phyloP scores from a whole-genome alignment of 805 yeast genomes.

The Kazachstania africana region DNA sequence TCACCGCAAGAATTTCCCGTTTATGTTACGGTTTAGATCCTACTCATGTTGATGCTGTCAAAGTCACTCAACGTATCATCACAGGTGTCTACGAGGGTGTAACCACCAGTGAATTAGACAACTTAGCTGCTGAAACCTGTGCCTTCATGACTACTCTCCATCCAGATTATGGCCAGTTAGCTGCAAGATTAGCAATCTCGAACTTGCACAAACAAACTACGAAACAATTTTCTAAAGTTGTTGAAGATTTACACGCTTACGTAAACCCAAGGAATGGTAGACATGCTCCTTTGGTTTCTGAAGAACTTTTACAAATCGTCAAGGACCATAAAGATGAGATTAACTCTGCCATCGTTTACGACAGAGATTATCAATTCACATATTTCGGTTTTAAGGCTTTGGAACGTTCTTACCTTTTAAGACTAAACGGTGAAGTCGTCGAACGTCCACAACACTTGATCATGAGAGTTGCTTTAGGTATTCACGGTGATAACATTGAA shows the following conservation, averaged over 20 bases:
- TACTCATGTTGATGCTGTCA: constrained; percentile 85
- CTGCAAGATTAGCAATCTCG: constrained; percentile 92
- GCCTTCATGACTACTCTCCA: constrained; percentile 96
- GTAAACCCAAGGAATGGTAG: constrained; percentile 67
- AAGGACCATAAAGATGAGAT: constrained; percentile 51
- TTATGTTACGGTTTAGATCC: constrained; percentile 91
- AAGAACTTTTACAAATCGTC: constrained; percentile 53
- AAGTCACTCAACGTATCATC: constrained; percentile 90
- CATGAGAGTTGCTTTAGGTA: constrained; percentile 86
- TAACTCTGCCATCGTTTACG: constrained; percentile 61
- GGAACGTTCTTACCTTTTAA: constrained; percentile 72
- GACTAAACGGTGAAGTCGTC: constrained; percentile 50
- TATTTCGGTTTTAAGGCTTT: constrained; percentile 91
- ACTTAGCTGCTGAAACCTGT: constrained; percentile 89
- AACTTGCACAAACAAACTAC: constrained; percentile 91
- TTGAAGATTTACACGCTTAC: constrained; percentile 61
- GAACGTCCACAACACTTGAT: constrained; percentile 90
- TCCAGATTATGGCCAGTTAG: constrained; percentile 93
- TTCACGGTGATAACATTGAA: constrained; percentile 60
- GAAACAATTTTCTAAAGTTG: constrained; percentile 69
- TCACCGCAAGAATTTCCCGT: constrained; percentile 89
- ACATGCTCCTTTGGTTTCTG: constrained; percentile 60
- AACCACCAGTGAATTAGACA: constrained; percentile 77
- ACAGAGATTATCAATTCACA: constrained; percentile 66
- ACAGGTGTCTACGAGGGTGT: constrained; percentile 97